Base-by-base conservation (phyloP, 179 eudicot species). In the Dionaea muscipula region DNA sequence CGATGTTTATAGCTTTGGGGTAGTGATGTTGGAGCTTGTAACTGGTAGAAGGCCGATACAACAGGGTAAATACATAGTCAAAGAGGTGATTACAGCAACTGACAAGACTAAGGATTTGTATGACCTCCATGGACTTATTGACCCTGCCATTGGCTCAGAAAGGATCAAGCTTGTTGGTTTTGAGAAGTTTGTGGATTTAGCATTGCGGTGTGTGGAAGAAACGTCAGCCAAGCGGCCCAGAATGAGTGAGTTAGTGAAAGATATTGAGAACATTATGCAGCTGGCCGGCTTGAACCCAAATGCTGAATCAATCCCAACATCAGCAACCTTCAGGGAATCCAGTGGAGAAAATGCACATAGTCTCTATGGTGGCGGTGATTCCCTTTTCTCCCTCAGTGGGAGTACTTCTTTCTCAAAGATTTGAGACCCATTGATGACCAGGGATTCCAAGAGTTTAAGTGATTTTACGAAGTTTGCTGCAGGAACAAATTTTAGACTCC, bases 1-100 rank as follows among this genome's bases (percentile, higher is more conserved):
- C 28, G 81, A 76, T 26, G 69, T 69, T 14, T 76, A 65, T 23
- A 72, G 81, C 70, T 76, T 72, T 5, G 81, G 81, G 9, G 77
- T 76, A 5, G 75, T 76, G 39, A 72, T 76, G 81, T 51, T 76
- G 15, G 81, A 76, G 62, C 62, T 76, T 48, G 68, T 66, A 53
- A 66, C 75, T 20, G 81, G 67, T 7, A 69, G 77, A 66, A 60
- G 47, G 33, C 81, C 81, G 3, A 69, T 76, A 55, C 72, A 68
- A 26, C 39, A 72, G 23, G 77, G 81, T 11, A 66, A 60, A 50
- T 72, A 66, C 69, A 67, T 76, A 62, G 81, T 76, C 8, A 65
- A 48, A 52, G 77, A 59, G 65, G 44, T 76, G 24, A 69, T 48
- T 55, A 41, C 57, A 6, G 51, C 40, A 26, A 69, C 69, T 28